Percentiles rank a stretch among this genome's conserved stretches.
Evolutionary conservation across 768 basidiomycete genomes (phyloP).

Genomic region (Lanmaoa rubissima): DNA sequence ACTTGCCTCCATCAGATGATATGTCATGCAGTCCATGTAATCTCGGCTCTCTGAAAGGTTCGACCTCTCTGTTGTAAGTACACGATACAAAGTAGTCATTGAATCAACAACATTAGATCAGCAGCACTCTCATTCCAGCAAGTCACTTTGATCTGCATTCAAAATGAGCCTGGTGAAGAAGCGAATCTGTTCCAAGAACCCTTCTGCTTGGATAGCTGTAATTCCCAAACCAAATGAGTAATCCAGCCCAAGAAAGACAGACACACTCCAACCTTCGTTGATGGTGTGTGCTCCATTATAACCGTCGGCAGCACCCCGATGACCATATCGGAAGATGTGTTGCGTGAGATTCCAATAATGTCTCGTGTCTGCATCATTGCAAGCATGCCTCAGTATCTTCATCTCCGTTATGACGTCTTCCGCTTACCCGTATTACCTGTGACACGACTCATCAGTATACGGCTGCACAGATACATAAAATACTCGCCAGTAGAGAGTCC

Average conservation of each 20-base stretch:
- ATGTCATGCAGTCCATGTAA: background rate
- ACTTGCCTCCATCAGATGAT: background rate
- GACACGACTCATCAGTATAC: constrained; percentile 2
- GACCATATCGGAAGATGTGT: constrained; percentile 48
- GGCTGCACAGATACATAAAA: background rate
- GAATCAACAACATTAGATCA: background rate
- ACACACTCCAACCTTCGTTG: constrained; percentile 24
- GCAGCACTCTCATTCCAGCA: constrained; percentile 13
- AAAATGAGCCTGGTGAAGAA: constrained; percentile 35
- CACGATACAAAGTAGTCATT: background rate
- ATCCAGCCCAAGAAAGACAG: background rate
- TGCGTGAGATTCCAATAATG: constrained; percentile 45
- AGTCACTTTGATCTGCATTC: constrained; percentile 30
- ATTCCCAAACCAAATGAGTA: constrained; percentile 7
- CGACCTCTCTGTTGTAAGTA: background rate
- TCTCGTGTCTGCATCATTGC: constrained; percentile 37
- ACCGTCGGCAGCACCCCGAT: constrained; percentile 26
- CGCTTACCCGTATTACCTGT: constrained; percentile 26
- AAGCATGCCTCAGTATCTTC: constrained; percentile 16
- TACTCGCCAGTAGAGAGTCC: constrained; percentile 25
- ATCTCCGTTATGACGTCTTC: constrained; percentile 18
- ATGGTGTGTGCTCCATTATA: constrained; percentile 37
- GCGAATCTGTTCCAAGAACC: constrained; percentile 31
- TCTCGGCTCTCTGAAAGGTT: background rate
- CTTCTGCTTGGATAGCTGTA: constrained; percentile 30